Evolutionary conservation across 371 early-diverging fungal genomes (phyloP).

Genomic region (Catenaria anguillulae): DNA sequence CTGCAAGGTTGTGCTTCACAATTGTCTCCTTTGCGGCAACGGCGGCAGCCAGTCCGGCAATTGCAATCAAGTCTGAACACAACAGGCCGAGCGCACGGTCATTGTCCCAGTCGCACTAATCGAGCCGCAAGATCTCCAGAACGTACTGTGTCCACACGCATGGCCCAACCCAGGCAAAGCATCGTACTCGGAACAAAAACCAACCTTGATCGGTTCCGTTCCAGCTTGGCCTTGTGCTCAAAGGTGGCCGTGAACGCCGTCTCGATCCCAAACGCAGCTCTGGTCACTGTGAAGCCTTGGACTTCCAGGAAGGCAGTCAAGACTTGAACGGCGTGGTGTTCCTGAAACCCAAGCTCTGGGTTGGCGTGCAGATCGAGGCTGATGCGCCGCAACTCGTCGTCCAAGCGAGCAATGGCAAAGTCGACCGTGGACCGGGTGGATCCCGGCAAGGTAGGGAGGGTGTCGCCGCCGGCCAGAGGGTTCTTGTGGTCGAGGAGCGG

Average conservation of each 20-base stretch:
- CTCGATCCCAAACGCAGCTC: constrained; percentile 33
- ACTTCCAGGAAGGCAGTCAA: constrained; percentile 39
- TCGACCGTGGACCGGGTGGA: no score
- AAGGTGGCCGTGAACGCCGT: constrained; percentile 50
- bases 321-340: constrained; percentile 29
- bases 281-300: constrained; percentile 36
- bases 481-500: no score
- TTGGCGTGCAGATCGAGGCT: constrained; percentile 45
- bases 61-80: constrained; percentile 3
- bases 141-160: constrained; percentile 31
- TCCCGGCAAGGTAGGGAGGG: no score
- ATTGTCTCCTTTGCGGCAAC: background rate
- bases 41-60: background rate
- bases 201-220: constrained; percentile 22
- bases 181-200: constrained; percentile 48
- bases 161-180: constrained; percentile 41
- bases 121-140: background rate
- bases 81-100: no score
- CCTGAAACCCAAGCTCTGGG: constrained; percentile 44
- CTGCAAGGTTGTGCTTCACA: background rate
- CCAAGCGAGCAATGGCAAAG: constrained; percentile 31
- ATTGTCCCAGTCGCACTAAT: background rate
- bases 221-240: constrained; percentile 11
- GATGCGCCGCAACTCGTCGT: constrained; percentile 32
- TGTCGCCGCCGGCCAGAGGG: no score